Evolutionary conservation across 2,329 filamentous ascomycete genomes (phyloP).

Genomic region (Phaeosphaeria sp.): DNA sequence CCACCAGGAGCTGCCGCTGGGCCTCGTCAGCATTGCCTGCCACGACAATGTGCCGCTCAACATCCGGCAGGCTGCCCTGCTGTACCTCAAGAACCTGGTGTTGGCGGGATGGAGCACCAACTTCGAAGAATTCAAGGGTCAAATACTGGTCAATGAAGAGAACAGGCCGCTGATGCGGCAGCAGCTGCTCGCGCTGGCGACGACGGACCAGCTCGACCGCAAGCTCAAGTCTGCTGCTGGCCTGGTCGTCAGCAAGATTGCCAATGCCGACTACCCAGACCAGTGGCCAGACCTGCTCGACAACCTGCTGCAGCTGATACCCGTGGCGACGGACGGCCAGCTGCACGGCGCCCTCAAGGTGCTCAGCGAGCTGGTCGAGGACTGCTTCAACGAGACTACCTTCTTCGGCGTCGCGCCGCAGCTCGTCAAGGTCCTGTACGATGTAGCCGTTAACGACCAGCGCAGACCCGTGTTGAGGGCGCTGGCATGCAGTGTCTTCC

Average conservation of each 20-base stretch:
- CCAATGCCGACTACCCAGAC: conserved; percentile 89
- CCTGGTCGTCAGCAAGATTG: conserved; percentile 91
- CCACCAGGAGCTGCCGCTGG: conserved; percentile 75
- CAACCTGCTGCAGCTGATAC: conserved; percentile 77
- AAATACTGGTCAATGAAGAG: conserved; percentile 73
- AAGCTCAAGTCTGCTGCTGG: conserved; percentile 91
- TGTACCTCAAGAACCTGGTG: conserved; percentile 82
- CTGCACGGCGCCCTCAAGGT: conserved; percentile 90
- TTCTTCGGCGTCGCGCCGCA: conserved; percentile 91
- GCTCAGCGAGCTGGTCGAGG: conserved; percentile 87
- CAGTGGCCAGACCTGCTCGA: conserved; percentile 92
- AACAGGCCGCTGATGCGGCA: conserved; percentile 77
- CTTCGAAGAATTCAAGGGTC: conserved; percentile 73
- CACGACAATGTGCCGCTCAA: conserved; percentile 75
- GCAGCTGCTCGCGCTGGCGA: conserved; percentile 77
- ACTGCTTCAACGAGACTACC: conserved; percentile 90
- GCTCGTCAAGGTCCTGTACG: conserved; percentile 82
- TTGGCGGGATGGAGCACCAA: conserved; percentile 82
- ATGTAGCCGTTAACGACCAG: conserved; percentile 77
- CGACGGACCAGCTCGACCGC: conserved; percentile 75
- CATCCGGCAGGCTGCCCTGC: conserved; percentile 83
- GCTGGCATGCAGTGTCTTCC: conserved; percentile 87
- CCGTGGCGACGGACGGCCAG: conserved; percentile 76
- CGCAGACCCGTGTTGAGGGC: conserved; percentile 80
- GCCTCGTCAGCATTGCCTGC: conserved; percentile 80